Base-by-base conservation (phyloP, 805 yeast genomes). In the Candida parachauliodes region DNA sequence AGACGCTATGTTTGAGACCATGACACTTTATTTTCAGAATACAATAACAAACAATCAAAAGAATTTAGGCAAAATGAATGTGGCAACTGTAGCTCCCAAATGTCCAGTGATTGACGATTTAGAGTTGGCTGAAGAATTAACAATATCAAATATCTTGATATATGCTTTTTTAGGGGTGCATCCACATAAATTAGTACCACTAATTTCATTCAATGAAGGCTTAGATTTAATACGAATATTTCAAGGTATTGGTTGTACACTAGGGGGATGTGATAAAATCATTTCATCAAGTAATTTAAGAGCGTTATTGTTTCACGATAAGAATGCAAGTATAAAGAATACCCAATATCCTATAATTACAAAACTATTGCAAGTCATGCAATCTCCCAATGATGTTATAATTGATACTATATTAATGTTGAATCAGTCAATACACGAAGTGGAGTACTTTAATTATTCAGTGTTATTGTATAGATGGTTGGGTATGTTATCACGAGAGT, bases 391-490 rank as follows among this genome's bases (percentile, higher is more conserved):
- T 21, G 17, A 14, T 11, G 8, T 15, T 17, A 19, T 17, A 16
- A 10, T 5, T 4, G 28, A 32, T 14, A 22, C 6, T 15, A 10
- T 32, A 19, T 3, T 10, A 5, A 16, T 25, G 14, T 23, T 32
- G 27, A 23, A 23, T 32, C 6, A 8, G 11, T 25, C 35, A 6
- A 16, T 32, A 8, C 20, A 23, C 17, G 35, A 23, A 32, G 16
- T 32, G 27, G 18, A 14, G 14, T 5, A 18, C 16, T 36, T 30
- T 15, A 49, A 55, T 36, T 54, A 50, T 34, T 64, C 66, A 3
- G 43, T 60, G 11, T 69, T 68, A 6, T 29, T 62, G 6, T 61
- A 49, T 42, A 45, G 54, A 36, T 58, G 64, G 53, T 30, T 58
- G 7, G 36, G 56, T 4, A 8, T 50, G n/a, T 10, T 55, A 11